These are phyloP conservation scores for Thermothielavioides terrestris DNA, from an alignment of 495 filamentous ascomycete species.

Conservation along the genomic window DNA sequence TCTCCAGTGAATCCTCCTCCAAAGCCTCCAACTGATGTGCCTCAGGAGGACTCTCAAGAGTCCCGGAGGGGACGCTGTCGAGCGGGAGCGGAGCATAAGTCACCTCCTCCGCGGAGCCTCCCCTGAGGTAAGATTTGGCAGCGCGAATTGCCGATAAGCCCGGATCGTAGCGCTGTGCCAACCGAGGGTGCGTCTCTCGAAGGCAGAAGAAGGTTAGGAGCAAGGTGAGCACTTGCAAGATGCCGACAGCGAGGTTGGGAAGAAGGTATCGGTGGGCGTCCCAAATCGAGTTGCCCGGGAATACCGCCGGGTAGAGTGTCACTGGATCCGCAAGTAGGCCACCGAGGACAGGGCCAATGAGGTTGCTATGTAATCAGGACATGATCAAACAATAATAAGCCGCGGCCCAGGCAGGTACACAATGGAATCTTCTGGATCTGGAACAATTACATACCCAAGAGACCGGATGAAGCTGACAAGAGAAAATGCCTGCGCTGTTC, in stretches of 20 bases:
- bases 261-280: background rate
- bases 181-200: conserved; percentile 1
- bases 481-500: conserved; percentile 6
- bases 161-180: background rate
- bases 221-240: conserved; percentile 3
- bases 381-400: too few relatives aligned
- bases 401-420: too few relatives aligned
- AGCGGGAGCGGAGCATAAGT: background rate
- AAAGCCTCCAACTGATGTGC: background rate
- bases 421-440: too few relatives aligned
- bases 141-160: background rate
- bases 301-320: conserved; percentile 1
- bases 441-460: conserved; percentile 4
- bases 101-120: background rate
- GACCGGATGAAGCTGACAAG: conserved; percentile 6
- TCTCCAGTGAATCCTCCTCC: background rate
- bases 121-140: background rate
- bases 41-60: background rate
- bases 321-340: conserved; percentile 6
- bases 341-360: conserved; percentile 8
- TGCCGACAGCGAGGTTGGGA: conserved; percentile 1
- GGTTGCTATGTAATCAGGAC: background rate
- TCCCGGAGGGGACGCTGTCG: background rate
- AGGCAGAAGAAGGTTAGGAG: background rate
- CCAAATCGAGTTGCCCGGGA: conserved; percentile 3